phyloP scores from a whole-genome alignment of 139 green algal genomes.

The Chlorella sorokiniana region DNA sequence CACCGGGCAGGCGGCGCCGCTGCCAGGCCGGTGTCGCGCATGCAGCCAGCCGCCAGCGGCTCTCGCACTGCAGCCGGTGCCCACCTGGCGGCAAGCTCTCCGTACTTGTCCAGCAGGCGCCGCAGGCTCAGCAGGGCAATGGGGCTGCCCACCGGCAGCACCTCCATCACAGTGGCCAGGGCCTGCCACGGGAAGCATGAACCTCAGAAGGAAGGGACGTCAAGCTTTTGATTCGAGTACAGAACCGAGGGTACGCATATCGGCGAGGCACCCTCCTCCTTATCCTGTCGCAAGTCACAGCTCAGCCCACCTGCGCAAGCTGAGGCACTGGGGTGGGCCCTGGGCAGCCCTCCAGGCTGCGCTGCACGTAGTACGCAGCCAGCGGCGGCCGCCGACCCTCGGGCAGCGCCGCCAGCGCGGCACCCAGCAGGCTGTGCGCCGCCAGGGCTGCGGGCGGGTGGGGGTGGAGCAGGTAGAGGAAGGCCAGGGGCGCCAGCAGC shows the following conservation, averaged over 20 bases:
- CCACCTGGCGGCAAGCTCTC: constrained; percentile 18
- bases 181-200: background rate
- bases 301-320: background rate
- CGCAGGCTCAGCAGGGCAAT: constrained; percentile 34
- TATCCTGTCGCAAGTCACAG: background rate
- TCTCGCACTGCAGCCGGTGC: background rate
- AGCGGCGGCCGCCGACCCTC: constrained; percentile 39
- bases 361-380: constrained; percentile 36
- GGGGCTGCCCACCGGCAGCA: constrained; percentile 41
- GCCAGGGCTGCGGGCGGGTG: constrained; percentile 22
- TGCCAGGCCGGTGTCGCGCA: background rate
- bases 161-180: constrained; percentile 27
- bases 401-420: constrained; percentile 29
- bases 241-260: background rate
- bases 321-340: background rate
- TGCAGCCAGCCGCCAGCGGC: background rate
- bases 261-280: background rate
- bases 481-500: constrained; percentile 28
- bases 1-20: too few species aligned
- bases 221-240: too few species aligned
- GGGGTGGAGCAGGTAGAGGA: constrained; percentile 50
- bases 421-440: constrained; percentile 43
- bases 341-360: constrained; percentile 45
- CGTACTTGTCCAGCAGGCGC: constrained; percentile 21
- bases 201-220: background rate